Evolutionary conservation across 148 eudicot species (phyloP), one percentile per base, ranked within the genome.

Genomic region (Spergularia bocconei): DNA sequence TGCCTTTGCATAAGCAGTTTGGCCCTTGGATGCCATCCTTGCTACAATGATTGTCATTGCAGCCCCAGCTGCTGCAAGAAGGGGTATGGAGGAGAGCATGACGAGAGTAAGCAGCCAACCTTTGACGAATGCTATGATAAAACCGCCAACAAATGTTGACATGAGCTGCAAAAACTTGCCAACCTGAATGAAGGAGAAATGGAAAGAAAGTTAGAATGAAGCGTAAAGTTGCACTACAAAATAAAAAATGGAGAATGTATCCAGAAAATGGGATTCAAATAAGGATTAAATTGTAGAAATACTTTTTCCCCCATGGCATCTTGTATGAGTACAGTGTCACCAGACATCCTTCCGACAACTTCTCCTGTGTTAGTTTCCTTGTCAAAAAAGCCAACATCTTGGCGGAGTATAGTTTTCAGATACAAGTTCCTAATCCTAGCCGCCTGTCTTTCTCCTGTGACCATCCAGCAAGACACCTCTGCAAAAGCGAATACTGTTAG

Each of bases 31-130:
- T 23, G 97, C 83, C 88, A 83, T 86, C 81, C 78, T 90, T 66
- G 97, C 71, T 48, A 88, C 55, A 4, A 75, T 52, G n/a, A 83
- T 14, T 25, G 92, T 67, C 85, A 85, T 87, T 63, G 72, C 39
- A 69, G 79, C 91, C 66, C 92, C 94, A 59, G 92, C 65, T 60
- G 81, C 66, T 14, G 80, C 91, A 14, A 92, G 79, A 39, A 80
- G 71, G 48, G 97, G 97, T 74, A 90, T 85, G 33, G 83, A 81
- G 12, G 85, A 39, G 59, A 92, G 63, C 91, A 92, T 77, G 77
- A 90, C 97, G 50, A 92, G 83, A 12, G 94, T 83, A 70, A 92
- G 97, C 51, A 92, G 89, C 97, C 97, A 92, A 39, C 97, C 97
- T 80, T 83, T 87, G 54, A 80, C 64, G 60, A 92, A 87, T 57